These are phyloP conservation scores for Rutstroemia sp. DNA, from an alignment of 2,329 filamentous ascomycete genomes.

Conservation along the genomic window DNA sequence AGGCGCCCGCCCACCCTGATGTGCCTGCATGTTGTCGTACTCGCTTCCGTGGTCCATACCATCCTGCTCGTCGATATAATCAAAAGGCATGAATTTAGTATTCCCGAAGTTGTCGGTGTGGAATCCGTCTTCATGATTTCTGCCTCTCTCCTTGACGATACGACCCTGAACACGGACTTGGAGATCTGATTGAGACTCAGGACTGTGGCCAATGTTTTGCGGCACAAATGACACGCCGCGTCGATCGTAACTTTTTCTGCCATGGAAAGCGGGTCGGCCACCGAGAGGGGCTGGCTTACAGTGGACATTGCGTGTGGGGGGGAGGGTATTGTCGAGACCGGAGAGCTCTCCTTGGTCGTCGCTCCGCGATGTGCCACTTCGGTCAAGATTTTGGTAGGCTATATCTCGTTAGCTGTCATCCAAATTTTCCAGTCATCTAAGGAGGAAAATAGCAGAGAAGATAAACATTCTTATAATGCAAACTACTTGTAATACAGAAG, in stretches of 20 bases:
- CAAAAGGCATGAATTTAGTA: background rate
- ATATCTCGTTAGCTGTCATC: background rate
- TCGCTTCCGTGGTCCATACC: background rate
- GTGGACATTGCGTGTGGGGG: background rate
- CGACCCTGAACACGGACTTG: background rate
- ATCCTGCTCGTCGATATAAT: background rate
- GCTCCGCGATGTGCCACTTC: background rate
- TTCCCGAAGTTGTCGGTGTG: background rate
- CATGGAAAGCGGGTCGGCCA: background rate
- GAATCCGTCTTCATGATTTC: background rate
- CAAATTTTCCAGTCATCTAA: background rate
- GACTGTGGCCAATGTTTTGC: background rate
- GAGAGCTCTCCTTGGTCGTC: background rate
- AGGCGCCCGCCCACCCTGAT: background rate
- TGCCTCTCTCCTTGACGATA: slow-evolving; percentile 2
- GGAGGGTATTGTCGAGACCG: background rate
- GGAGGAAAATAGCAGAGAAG: background rate
- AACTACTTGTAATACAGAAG: too few species aligned
- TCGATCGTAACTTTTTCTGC: background rate
- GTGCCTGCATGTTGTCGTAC: background rate
- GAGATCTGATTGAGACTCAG: background rate
- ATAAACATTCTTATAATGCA: background rate
- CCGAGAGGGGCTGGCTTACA: background rate
- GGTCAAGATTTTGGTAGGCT: background rate
- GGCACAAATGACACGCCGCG: background rate